Conservation (phyloP, 108 stramenopile genomes). For the Aurantiochytrium sp. region DNA sequence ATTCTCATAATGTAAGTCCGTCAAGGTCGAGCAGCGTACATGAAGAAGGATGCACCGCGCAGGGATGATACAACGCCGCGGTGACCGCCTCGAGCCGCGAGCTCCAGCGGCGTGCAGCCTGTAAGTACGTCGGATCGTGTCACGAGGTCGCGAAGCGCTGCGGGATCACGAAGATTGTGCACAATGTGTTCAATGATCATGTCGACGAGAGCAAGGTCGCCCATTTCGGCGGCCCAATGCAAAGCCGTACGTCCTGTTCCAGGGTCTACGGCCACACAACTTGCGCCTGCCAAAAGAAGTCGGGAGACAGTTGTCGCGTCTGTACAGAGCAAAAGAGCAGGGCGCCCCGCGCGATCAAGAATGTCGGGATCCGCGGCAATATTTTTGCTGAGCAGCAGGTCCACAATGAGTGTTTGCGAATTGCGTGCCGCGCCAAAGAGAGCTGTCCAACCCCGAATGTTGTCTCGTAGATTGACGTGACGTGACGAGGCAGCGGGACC, state of each 20-base stretch:
- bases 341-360: neutral
- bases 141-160: neutral
- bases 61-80: neutral
- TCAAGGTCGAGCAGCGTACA: neutral
- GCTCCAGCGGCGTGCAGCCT: neutral
- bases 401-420: neutral
- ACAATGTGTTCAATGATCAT: neutral
- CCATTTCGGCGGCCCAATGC: neutral
- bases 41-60: neutral
- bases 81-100: neutral
- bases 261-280: neutral
- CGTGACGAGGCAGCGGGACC: neutral
- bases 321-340: neutral
- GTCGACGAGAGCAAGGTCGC: neutral
- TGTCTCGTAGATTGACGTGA: neutral
- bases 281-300: neutral
- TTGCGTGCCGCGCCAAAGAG: neutral
- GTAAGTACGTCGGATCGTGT: neutral
- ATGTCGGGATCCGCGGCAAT: neutral
- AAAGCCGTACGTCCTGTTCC: neutral
- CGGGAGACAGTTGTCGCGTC: neutral
- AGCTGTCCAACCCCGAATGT: neutral
- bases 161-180: neutral
- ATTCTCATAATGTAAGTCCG: too few species aligned
- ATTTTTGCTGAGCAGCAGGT: neutral